Conservation (phyloP, 2,329 filamentous ascomycete species). For the Knufia fluminis region DNA sequence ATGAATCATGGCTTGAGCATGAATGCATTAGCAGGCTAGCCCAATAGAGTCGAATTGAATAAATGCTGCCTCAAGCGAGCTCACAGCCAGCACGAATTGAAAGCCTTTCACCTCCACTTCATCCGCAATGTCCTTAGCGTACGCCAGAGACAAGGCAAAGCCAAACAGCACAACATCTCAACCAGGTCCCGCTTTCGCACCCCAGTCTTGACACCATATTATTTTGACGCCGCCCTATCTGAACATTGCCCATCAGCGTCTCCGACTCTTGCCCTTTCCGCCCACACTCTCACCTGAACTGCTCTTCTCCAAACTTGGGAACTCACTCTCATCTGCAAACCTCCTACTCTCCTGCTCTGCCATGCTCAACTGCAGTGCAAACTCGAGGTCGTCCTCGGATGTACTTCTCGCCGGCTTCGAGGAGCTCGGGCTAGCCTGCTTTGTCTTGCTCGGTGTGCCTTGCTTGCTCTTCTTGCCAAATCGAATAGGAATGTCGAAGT, state of each 20-base stretch:
- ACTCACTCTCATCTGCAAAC: conserved; percentile 24
- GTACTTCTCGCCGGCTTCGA: conserved; percentile 26
- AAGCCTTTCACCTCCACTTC: background rate
- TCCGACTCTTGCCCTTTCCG: conserved; percentile 17
- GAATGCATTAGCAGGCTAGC: too few relatives aligned
- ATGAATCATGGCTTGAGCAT: too few relatives aligned
- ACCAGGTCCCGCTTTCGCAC: background rate
- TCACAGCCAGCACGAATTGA: conserved; percentile 18
- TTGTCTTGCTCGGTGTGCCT: conserved; percentile 15
- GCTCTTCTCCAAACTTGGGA: conserved; percentile 25
- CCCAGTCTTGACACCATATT: background rate
- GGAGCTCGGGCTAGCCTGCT: conserved; percentile 25
- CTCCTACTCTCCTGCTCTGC: conserved; percentile 46
- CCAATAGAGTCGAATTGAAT: too few relatives aligned
- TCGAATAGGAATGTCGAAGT: conserved; percentile 28
- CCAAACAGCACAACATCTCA: conserved; percentile 27
- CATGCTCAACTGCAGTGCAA: conserved; percentile 53
- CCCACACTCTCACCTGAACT: conserved; percentile 16
- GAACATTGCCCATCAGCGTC: background rate
- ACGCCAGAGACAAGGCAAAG: conserved; percentile 12
- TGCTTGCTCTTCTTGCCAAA: conserved; percentile 26
- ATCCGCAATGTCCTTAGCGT: too few relatives aligned
- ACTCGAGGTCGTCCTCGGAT: conserved; percentile 51
- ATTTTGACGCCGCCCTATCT: background rate
- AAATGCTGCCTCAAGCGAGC: too few relatives aligned